phyloP scores from a whole-genome alignment of 768 basidiomycete species.

The Leucocoprinus leucothites region DNA sequence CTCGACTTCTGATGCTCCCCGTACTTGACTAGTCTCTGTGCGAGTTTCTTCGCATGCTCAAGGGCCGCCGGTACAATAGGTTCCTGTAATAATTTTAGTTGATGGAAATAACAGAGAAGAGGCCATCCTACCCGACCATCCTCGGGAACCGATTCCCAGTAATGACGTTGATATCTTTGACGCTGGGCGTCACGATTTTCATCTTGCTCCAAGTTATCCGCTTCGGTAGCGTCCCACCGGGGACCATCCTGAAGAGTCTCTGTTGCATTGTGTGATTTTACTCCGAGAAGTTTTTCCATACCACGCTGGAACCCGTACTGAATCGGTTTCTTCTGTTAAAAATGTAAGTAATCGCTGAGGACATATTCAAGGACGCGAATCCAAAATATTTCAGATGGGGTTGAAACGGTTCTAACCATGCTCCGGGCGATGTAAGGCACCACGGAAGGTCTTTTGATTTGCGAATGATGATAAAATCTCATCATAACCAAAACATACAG shows the following conservation, averaged over 20 bases:
- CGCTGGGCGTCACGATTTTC: conserved; percentile 55
- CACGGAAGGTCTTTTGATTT: conserved; percentile 55
- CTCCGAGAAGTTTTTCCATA: conserved; percentile 79
- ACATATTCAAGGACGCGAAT: conserved; percentile 4
- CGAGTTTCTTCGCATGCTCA: conserved; percentile 41
- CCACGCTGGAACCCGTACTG: conserved; percentile 79
- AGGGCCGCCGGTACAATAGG: conserved; percentile 58
- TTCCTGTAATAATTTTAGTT: conserved; percentile 38
- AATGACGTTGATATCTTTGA: conserved; percentile 65
- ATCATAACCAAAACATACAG: conserved; percentile 31
- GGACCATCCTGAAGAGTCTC: conserved; percentile 5
- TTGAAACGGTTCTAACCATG: conserved; percentile 65
- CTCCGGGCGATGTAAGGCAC: conserved; percentile 60
- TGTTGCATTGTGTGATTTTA: conserved; percentile 29
- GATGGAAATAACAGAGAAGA: background rate
- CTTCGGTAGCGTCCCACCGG: conserved; percentile 47
- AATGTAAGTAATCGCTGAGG: background rate
- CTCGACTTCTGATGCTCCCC: conserved; percentile 33
- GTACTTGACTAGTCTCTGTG: conserved; percentile 29
- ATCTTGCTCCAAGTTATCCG: conserved; percentile 58
- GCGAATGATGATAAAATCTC: conserved; percentile 67
- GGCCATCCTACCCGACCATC: conserved; percentile 48
- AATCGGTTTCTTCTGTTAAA: conserved; percentile 51
- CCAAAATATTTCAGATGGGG: conserved; percentile 57
- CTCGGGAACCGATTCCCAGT: conserved; percentile 79